These are phyloP conservation scores for Poa annua DNA, from an alignment of 176 grass and related monocot species.

Conservation along the genomic window DNA sequence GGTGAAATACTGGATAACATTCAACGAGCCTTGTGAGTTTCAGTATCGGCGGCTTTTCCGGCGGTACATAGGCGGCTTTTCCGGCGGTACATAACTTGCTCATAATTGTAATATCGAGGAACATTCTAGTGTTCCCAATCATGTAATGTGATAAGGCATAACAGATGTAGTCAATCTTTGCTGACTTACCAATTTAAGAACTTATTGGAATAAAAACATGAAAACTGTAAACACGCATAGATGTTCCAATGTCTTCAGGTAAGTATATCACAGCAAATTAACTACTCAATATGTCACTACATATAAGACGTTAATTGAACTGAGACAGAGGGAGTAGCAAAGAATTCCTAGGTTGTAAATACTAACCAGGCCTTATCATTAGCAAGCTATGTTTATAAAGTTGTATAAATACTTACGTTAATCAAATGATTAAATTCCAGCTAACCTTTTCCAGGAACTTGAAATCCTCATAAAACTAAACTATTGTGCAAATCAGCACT, in stretches of 20 bases:
- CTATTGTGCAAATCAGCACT: too few relatives aligned
- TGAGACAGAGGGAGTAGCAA: too few relatives aligned
- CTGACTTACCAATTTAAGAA: background rate
- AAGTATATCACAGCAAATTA: background rate
- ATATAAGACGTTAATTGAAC: too few relatives aligned
- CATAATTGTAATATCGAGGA: background rate
- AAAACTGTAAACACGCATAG: background rate
- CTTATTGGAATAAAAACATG: background rate
- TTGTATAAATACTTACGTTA: background rate
- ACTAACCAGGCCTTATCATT: background rate
- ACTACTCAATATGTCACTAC: background rate
- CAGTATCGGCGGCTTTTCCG: too few relatives aligned
- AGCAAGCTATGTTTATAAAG: background rate
- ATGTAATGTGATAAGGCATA: background rate
- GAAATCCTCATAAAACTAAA: slow-evolving; percentile 10
- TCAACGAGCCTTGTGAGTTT: too few relatives aligned
- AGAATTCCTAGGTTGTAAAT: background rate
- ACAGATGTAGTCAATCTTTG: background rate
- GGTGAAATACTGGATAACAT: too few relatives aligned
- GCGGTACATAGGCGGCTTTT: too few relatives aligned
- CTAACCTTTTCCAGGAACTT: background rate
- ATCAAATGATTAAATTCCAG: background rate
- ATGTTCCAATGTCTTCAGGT: slow-evolving; percentile 8
- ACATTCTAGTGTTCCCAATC: too few relatives aligned
- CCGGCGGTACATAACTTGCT: background rate